Evolutionary conservation across 441 rosid genomes (phyloP).

Genomic region (Populus hybrid): DNA sequence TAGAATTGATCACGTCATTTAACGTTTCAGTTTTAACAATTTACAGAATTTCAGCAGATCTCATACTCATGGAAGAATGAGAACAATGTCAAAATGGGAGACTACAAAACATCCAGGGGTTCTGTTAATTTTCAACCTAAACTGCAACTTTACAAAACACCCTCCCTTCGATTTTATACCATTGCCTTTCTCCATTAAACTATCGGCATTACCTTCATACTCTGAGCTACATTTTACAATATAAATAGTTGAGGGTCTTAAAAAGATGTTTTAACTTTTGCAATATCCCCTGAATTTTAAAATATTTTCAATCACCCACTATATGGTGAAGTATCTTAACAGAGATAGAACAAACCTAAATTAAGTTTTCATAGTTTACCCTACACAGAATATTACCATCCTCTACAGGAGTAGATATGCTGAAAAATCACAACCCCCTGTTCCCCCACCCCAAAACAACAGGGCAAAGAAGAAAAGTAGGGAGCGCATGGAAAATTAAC

Average conservation of each 20-base stretch:
- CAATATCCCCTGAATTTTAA: too few species aligned
- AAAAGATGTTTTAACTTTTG: background rate
- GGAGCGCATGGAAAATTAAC: slow-evolving; percentile 20
- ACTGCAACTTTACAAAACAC: background rate
- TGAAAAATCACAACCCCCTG: background rate
- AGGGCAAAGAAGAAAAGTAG: background rate
- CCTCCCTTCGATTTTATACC: background rate
- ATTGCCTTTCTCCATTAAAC: background rate
- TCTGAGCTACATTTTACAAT: background rate
- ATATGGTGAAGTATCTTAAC: too few species aligned
- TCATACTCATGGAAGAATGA: background rate
- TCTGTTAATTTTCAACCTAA: background rate
- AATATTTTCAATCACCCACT: too few species aligned
- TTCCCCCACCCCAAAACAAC: background rate
- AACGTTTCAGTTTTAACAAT: background rate
- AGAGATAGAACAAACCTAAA: background rate
- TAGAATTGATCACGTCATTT: background rate
- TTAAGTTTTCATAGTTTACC: background rate
- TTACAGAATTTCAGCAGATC: background rate
- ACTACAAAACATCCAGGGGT: background rate
- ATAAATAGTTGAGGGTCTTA: background rate
- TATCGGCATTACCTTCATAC: background rate
- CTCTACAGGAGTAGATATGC: background rate
- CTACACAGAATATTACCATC: background rate
- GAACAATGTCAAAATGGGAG: background rate